These are phyloP conservation scores for Nevesoporus exiguus DNA, from an alignment of 768 basidiomycete species.

Conservation along the genomic window DNA sequence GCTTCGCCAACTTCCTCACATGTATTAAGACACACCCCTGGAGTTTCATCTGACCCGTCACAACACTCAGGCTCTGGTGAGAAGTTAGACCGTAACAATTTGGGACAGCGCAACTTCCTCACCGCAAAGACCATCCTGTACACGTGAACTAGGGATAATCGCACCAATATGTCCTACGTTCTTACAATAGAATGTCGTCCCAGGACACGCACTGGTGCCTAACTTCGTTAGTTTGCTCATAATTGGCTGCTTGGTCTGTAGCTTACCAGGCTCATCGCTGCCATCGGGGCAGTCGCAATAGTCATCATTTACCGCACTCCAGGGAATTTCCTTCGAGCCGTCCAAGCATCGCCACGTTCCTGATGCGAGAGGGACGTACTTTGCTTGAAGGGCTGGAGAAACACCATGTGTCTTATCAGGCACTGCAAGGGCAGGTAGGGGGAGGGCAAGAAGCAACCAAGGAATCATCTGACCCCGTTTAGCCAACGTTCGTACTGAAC, in stretches of 20 bases:
- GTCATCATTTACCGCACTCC: slow-evolving; percentile 87
- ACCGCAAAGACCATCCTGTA: slow-evolving; percentile 95
- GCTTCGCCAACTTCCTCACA: slow-evolving; percentile 75
- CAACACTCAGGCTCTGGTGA: slow-evolving; percentile 83
- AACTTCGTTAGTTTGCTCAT: slow-evolving; percentile 4
- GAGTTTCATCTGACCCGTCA: slow-evolving; percentile 90
- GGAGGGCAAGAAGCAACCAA: slow-evolving; percentile 44
- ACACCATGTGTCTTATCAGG: slow-evolving; percentile 57
- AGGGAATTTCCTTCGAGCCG: slow-evolving; percentile 72
- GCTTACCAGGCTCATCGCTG: slow-evolving; percentile 88
- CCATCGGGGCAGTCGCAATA: slow-evolving; percentile 93
- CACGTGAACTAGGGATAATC: slow-evolving; percentile 72
- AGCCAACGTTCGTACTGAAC: background rate
- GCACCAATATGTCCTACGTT: slow-evolving; percentile 89
- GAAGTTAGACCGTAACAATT: slow-evolving; percentile 11
- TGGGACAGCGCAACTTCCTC: slow-evolving; percentile 25
- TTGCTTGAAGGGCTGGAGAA: slow-evolving; percentile 47
- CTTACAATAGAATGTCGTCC: slow-evolving; percentile 74
- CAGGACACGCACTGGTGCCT: slow-evolving; percentile 86
- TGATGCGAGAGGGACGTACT: slow-evolving; percentile 50
- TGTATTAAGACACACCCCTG: slow-evolving; percentile 72
- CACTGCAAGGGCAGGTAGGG: slow-evolving; percentile 39
- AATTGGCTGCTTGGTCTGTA: slow-evolving; percentile 5
- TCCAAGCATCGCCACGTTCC: slow-evolving; percentile 79
- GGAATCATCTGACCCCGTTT: slow-evolving; percentile 39